Percentiles rank a stretch among this genome's conserved stretches.
These are phyloP conservation scores for Rhynchosporium agropyri DNA, from an alignment of 2,329 filamentous ascomycete species.

Conservation along the genomic window DNA sequence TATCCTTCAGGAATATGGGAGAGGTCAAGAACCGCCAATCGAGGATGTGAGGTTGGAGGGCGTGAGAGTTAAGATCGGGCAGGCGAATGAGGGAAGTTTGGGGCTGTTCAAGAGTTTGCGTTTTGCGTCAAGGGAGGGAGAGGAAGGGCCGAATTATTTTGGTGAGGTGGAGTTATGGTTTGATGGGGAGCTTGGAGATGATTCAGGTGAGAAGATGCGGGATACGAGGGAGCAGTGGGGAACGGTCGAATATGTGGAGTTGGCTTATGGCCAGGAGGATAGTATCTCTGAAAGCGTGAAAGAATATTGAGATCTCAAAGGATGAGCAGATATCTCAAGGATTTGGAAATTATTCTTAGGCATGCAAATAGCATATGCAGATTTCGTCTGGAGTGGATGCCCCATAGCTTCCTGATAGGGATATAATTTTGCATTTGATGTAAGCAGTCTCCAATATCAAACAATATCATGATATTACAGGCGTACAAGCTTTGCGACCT, in stretches of 20 bases:
- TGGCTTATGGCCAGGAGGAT: conserved; percentile 40
- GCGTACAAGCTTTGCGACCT: too few species aligned
- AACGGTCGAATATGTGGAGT: conserved; percentile 45
- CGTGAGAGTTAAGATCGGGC: conserved; percentile 64
- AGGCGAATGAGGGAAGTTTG: conserved; percentile 59
- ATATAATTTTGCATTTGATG: too few species aligned
- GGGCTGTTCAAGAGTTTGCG: conserved; percentile 61
- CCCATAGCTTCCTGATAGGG: too few species aligned
- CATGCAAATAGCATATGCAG: too few species aligned
- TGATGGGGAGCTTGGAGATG: conserved; percentile 38
- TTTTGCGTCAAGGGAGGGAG: conserved; percentile 50
- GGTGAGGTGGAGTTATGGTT: conserved; percentile 62
- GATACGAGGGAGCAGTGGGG: conserved; percentile 41
- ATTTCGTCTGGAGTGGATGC: too few species aligned
- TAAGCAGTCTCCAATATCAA: too few species aligned
- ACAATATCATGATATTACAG: too few species aligned
- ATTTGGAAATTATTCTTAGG: too few species aligned
- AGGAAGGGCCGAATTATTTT: conserved; percentile 61
- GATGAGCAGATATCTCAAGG: too few species aligned
- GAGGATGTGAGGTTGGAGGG: conserved; percentile 42
- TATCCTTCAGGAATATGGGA: conserved; percentile 61
- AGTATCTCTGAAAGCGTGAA: too few species aligned
- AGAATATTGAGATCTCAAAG: too few species aligned
- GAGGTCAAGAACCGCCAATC: conserved; percentile 5
- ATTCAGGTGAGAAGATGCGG: conserved; percentile 33